Evolutionary conservation across 2,329 filamentous ascomycete genomes (phyloP).

Genomic region (Fonsecaea nubica): DNA sequence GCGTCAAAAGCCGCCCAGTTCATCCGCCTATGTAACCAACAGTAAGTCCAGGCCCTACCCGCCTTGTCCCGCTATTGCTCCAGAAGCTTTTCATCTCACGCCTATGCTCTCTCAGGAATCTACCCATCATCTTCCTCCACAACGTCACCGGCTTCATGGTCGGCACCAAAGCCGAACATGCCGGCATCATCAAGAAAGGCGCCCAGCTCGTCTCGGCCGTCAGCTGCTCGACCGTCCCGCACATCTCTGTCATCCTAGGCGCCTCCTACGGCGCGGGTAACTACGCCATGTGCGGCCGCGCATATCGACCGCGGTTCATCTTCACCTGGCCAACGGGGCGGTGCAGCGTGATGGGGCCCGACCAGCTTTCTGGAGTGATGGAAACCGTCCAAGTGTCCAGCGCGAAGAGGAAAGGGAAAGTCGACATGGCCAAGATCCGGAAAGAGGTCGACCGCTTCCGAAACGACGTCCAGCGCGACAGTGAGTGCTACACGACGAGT

Average conservation of each 20-base stretch:
- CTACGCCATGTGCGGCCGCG: constrained; percentile 56
- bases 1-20: constrained; percentile 53
- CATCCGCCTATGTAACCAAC: constrained; percentile 54
- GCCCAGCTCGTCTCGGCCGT: constrained; percentile 56
- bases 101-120: constrained; percentile 26
- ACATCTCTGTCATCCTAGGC: constrained; percentile 55
- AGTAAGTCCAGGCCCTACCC: constrained; percentile 26
- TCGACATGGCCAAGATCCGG: no score
- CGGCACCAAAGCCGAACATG: constrained; percentile 53
- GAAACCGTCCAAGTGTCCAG: constrained; percentile 6
- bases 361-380: constrained; percentile 52
- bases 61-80: no score
- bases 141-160: constrained; percentile 60
- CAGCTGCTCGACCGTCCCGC: constrained; percentile 52
- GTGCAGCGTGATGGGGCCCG: constrained; percentile 52
- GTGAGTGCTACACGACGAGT: no score
- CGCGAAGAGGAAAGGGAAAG: no score
- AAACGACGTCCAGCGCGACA: no score
- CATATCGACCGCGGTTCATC: constrained; percentile 53
- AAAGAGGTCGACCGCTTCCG: no score
- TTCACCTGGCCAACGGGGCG: constrained; percentile 52
- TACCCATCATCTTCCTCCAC: constrained; percentile 55
- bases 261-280: constrained; percentile 57
- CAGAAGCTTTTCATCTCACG: no score
- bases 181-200: constrained; percentile 54